Evolutionary conservation across 177 flowering plant genomes (phyloP), one percentile per base, ranked within the genome.

Genomic region (Vitis hybrid): DNA sequence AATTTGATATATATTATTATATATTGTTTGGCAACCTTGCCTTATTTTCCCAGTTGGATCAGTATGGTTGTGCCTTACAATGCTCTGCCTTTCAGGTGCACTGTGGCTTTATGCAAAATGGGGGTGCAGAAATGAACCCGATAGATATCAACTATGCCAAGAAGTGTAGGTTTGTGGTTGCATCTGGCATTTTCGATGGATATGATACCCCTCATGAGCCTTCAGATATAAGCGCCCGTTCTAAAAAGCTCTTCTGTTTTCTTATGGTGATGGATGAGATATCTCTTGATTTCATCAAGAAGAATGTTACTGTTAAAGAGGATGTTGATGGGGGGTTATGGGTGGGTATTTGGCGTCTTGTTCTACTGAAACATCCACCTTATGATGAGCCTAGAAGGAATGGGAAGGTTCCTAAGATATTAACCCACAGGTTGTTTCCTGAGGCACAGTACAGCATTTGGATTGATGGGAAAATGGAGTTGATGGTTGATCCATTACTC

Each of bases 401-500:
- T 67, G 99, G 99, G 59, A 96, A 96, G 79, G 97, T 96, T 73
- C 99, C 99, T 3, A 93, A 93, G 80, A 96, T 93, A 64, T 76
- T 93, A 79, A 88, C 94, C 49, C 99, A 95, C 77, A 86, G 98
- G 76, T 77, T 96, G 52, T 93, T 91, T 82, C 99, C 97, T 70
- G 83, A 86, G 77, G 92, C 98, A 58, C 86, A 80, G 63, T 96
- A 93, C 83, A 96, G 97, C 79, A 96, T 93, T 70, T 96, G 99
- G 99, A 89, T 96, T 74, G 99, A 96, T 85, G 98, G 98, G 60
- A 96, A 96, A 80, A 96, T 96, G 99, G 98, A 96, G 85, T 86
- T 93, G 31, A 78, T 91, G 29, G 97, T 93, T 52, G 98, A 96
- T 74, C 98, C 99, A 5, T 81, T 96, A 75, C 94, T 89, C 55